A percentile compares a stretch with the other conserved stretches of the same genome.
Evolutionary conservation across 257 asterid genomes (phyloP).

Genomic region (Orobanche coerulescens): DNA sequence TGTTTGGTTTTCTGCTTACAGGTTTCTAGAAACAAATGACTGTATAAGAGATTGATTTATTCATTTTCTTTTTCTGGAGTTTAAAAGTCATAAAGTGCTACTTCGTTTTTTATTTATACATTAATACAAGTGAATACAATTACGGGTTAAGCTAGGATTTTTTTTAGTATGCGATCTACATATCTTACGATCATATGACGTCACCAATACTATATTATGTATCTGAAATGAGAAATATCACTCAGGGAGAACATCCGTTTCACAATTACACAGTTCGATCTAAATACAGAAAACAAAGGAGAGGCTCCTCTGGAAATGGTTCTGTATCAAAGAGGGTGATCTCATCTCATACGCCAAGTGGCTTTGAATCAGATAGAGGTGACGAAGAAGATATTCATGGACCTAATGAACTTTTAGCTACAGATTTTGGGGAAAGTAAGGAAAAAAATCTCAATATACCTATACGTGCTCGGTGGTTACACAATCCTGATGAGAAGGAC

Average conservation of each 20-base stretch:
- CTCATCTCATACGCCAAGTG: conserved; percentile 28
- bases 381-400: conserved; percentile 39
- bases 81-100: not conserved
- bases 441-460: conserved; percentile 28
- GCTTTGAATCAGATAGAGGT: conserved; percentile 38
- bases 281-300: conserved; percentile 52
- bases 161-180: not conserved
- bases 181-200: not conserved
- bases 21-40: not conserved
- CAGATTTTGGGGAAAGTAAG: conserved; percentile 28
- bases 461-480: conserved; percentile 70
- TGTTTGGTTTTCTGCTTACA: conserved; percentile 11
- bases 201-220: not conserved
- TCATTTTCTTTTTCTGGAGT: not conserved
- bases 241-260: conserved; percentile 91
- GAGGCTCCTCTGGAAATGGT: conserved; percentile 28
- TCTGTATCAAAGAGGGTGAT: conserved; percentile 19
- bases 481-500: conserved; percentile 79
- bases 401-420: conserved; percentile 24
- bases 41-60: not conserved
- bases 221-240: conserved; percentile 1
- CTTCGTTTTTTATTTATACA: not conserved
- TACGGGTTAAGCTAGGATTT: conserved; percentile 6
- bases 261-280: conserved; percentile 87
- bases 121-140: too few relatives aligned